Evolutionary conservation across 108 stramenopile species (phyloP), one percentile per base, ranked within the genome.

Genomic region (Skeletonema costatum): DNA sequence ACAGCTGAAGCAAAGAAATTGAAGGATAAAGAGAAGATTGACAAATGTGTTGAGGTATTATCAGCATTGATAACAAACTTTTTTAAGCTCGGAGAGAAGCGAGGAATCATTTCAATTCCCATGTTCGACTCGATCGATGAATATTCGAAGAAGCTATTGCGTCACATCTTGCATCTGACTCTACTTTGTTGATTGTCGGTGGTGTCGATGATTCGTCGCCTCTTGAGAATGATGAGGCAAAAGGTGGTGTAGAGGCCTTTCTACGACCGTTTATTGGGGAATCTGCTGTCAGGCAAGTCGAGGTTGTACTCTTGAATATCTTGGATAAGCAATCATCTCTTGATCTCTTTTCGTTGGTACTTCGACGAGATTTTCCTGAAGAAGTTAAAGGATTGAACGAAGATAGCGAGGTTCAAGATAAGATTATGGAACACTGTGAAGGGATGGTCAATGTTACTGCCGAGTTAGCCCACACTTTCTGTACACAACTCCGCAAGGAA

Each of bases 61-160:
- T 70, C 69, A 58, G 51, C 73, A 12, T 60, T 74, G 56, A 74
- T 74, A 17, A 59, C 56, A 9, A 32, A 59, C 9, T 74, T 33
- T 59, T 58, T 74, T 38, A 50, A 38, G 68, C 38, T 59, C 14
- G 38, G 30, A 30, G n/a, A 70, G 58, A 69, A 59, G 59, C 68
- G 53, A 29, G 73, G 68, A n/a, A 70, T 74, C 7, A 53, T 74
- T 33, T 58, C 68, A 50, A 74, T 74, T 38, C 29, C 58, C 33
- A 68, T 70, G 58, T 53, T 74, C 14, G 73, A 74, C 51, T 36
- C 68, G 25, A 30, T 74, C n/a, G 73, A 74, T 25, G 68, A 32
- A 11, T 69, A 70, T 60, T 74, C 73, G 36, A 74, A 70, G 69
- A 74, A 74, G 68, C 67, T 74, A 2, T 32, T 74, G 35, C 68